Percentiles rank a stretch among this genome's conserved stretches.
These are phyloP conservation scores for Cladophialophora bantiana DNA, from an alignment of 2,329 filamentous ascomycete species.

Conservation along the genomic window DNA sequence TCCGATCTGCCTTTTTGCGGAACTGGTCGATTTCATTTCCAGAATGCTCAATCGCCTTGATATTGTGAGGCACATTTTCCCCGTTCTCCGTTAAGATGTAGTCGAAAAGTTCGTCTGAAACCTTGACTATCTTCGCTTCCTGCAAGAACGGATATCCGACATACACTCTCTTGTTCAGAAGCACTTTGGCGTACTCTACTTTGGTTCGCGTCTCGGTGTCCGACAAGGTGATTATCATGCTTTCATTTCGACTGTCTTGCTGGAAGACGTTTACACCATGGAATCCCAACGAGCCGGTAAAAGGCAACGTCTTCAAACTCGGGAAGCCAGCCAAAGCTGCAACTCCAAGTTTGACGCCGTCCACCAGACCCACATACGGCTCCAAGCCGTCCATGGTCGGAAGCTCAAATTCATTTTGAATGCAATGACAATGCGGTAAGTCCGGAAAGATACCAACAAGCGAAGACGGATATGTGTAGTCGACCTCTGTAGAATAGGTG, in stretches of 20 bases:
- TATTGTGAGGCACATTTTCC: constrained; percentile 65
- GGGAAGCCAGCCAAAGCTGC: constrained; percentile 93
- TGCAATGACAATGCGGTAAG: constrained; percentile 82
- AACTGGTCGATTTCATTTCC: constrained; percentile 81
- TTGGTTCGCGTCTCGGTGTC: constrained; percentile 75
- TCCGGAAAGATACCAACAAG: constrained; percentile 90
- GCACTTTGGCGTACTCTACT: constrained; percentile 74
- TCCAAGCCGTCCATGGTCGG: constrained; percentile 90
- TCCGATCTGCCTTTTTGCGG: constrained; percentile 79
- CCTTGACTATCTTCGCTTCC: constrained; percentile 86
- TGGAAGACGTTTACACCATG: constrained; percentile 95
- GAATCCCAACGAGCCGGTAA: constrained; percentile 80
- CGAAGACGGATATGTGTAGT: constrained; percentile 87
- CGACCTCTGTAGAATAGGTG: constrained; percentile 76
- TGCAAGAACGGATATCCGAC: constrained; percentile 95
- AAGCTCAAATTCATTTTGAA: constrained; percentile 95
- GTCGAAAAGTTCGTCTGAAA: constrained; percentile 92
- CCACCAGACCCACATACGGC: constrained; percentile 80
- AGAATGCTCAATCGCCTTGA: constrained; percentile 73
- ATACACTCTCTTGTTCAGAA: constrained; percentile 84
- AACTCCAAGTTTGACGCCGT: constrained; percentile 80
- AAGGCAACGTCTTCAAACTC: constrained; percentile 83
- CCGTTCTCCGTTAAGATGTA: constrained; percentile 75
- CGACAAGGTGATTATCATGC: constrained; percentile 86
- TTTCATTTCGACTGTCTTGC: constrained; percentile 93